Base-by-base conservation (phyloP, 2,329 filamentous ascomycete species). In the Fusarium aywerte region DNA sequence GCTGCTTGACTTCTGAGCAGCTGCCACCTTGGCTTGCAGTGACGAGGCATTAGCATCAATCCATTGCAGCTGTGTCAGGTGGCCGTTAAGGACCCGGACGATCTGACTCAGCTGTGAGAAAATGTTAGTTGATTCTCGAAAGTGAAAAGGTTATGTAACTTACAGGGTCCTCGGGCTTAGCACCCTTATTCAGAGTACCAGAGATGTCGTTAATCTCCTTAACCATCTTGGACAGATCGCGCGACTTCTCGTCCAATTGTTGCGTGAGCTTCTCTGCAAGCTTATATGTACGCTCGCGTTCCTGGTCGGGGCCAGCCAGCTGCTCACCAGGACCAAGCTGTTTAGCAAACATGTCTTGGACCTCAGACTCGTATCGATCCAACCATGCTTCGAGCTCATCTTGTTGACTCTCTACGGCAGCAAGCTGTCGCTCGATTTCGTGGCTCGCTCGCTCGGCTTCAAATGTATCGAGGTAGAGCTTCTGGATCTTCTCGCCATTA, bases 151-250 rank as follows among this genome's bases (percentile, higher is more conserved):
- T 18, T 12, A 25, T 33, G 40, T 32, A 73, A 85, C 89, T 80
- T 85, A 96, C 92, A 70, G 92, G 92, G 80, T 96, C 92, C 77
- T 96, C 92, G 27, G 92, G 87, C 80, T 96, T 96, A 79, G 87
- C 90, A 59, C 91, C 93, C 85, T 96, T 97, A 84, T 89, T 95
- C 69, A 99, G 82, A 23, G 90, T 93, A 54, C 92, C 87, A n/a
- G 92, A 96, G 65, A 96, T 95, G 71, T 90, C 89, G 77, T 99
- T 99, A 76, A 99, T 97, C 80, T 98, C 96, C 76, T 97, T 94
- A 72, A 99, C 97, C 93, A 99, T 98, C 80, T 93, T 95, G 45
- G 89, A 89, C 66, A 99, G 84, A 76, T 97, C 93, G 76, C 93
- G 92, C 75, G 93, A 93, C 88, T 98, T 96, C 72, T 97, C 93